Percentiles rank a stretch among this genome's conserved stretches.
Conservation (phyloP, 1,284 basidiomycete species). For the Spongispora temasekensis region DNA sequence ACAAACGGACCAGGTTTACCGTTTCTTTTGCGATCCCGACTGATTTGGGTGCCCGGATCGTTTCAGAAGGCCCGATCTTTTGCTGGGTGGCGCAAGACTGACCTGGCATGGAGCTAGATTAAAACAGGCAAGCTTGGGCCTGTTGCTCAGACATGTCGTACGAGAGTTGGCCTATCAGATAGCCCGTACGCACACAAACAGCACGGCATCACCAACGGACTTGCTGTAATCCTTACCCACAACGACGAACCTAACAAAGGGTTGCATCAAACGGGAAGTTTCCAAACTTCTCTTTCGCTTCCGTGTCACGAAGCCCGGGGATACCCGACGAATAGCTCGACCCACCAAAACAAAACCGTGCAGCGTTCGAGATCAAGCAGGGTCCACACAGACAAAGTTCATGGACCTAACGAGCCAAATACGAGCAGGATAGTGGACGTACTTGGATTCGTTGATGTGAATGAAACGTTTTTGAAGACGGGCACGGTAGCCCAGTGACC, state of each 20-base stretch:
- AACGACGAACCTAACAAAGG: too few relatives aligned
- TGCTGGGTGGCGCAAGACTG: background rate
- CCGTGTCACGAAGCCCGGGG: constrained; percentile 16
- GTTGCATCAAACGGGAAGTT: background rate
- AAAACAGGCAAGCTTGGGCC: constrained; percentile 14
- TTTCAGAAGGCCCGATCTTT: constrained; percentile 1
- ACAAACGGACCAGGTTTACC: background rate
- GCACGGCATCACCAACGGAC: background rate
- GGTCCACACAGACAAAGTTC: background rate
- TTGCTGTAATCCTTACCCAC: too few relatives aligned
- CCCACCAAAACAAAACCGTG: constrained; percentile 9
- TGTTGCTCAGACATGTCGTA: too few relatives aligned
- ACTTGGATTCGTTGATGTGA: constrained; percentile 2
- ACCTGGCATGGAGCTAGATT: background rate
- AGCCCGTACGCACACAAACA: too few relatives aligned
- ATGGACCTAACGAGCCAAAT: constrained; percentile 5
- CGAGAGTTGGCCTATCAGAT: constrained; percentile 1
- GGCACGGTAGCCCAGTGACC: constrained; percentile 21
- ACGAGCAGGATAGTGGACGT: background rate
- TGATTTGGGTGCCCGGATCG: constrained; percentile 4
- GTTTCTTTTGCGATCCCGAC: constrained; percentile 6
- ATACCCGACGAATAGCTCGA: constrained; percentile 12
- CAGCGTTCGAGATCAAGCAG: constrained; percentile 4
- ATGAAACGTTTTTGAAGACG: background rate
- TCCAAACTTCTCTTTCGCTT: constrained; percentile 7